Base-by-base conservation (phyloP, 1,284 basidiomycete species). In the Gastroboletus turbinatus region DNA sequence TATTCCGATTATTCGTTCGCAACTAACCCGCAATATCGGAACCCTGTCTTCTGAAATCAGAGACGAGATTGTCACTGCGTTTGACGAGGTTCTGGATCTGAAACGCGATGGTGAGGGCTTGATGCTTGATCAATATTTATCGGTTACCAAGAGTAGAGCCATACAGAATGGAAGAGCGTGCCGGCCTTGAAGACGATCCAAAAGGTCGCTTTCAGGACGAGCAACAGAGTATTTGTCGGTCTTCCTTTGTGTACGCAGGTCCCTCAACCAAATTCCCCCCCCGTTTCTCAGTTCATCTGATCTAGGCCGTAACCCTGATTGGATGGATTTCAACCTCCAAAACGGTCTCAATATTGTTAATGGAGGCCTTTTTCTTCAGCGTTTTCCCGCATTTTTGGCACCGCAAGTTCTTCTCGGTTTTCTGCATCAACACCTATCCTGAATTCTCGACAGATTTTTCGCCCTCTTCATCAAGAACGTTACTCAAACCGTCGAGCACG, bases 231-330 rank as follows among this genome's bases (percentile, higher is more conserved):
- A 13, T 74, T 78, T 48, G 74, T 78, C 27, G 76, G 77, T 4
- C 60, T 73, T 21, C 75, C 77, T 8, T 53, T 76, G 7, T 77
- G 77, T 77, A 49, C 2, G 68, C 45, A n/a, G 44, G 13, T 33
- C 38, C 5, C 5, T 5, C 9, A 11, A 19, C 9, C 16, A n/a
- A 7, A 35, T 19, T n/a, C 1, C 11, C 27, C n/a, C 13, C 25
- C 25, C 4, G 7, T 29, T 46, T 30, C 52, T 47, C 23, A 53
- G 13, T 35, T 42, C 19, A 2, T 4, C 19, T 40, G 0, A 2
- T 25, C 7, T 49, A 81, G 80, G 80, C 57, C 69, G 77, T 25
- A 53, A 79, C 43, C 62, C 61, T 5, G 76, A 73, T 11, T 79
- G 70, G 59, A 61, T 67, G 27, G 62, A 68, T 19, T 59, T 79